These are phyloP conservation scores for Starmerella khaoyaiensis DNA, from an alignment of 805 yeast genomes.

Conservation along the genomic window DNA sequence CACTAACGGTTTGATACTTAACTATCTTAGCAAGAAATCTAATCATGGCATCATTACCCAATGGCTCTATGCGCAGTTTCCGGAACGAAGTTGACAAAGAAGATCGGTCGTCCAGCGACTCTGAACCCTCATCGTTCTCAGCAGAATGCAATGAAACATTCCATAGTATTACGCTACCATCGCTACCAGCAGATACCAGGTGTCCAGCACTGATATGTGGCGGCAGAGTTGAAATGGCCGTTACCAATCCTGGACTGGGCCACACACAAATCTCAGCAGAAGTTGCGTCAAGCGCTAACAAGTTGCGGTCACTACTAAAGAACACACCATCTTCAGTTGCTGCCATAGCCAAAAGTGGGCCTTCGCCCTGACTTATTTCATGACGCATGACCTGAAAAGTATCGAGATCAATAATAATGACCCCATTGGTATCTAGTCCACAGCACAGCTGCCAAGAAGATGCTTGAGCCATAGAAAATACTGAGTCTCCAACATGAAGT, in stretches of 20 bases:
- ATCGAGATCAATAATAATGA: constrained; percentile 78
- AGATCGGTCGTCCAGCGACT: not conserved
- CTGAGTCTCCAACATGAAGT: constrained; percentile 48
- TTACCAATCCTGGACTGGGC: constrained; percentile 19
- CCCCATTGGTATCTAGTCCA: constrained; percentile 60
- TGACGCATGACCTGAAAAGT: constrained; percentile 51
- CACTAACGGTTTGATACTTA: constrained; percentile 65
- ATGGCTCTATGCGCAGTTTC: constrained; percentile 17
- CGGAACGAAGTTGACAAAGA: not conserved
- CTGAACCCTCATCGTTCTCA: constrained; percentile 2
- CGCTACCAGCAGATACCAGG: constrained; percentile 28
- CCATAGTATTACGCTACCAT: constrained; percentile 63
- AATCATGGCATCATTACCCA: constrained; percentile 51
- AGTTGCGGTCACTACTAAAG: constrained; percentile 44
- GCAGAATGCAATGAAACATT: constrained; percentile 29
- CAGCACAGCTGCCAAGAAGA: constrained; percentile 63
- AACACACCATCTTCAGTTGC: constrained; percentile 45
- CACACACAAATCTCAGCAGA: constrained; percentile 31
- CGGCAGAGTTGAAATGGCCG: constrained; percentile 17
- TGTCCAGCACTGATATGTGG: constrained; percentile 7
- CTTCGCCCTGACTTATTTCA: constrained; percentile 13
- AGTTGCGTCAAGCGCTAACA: constrained; percentile 41
- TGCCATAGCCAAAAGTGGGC: constrained; percentile 46
- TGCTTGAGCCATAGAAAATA: constrained; percentile 49
- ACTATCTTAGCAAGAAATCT: constrained; percentile 49